Evolutionary conservation across 805 yeast genomes (phyloP).

Genomic region (Priceomyces haplophilus): DNA sequence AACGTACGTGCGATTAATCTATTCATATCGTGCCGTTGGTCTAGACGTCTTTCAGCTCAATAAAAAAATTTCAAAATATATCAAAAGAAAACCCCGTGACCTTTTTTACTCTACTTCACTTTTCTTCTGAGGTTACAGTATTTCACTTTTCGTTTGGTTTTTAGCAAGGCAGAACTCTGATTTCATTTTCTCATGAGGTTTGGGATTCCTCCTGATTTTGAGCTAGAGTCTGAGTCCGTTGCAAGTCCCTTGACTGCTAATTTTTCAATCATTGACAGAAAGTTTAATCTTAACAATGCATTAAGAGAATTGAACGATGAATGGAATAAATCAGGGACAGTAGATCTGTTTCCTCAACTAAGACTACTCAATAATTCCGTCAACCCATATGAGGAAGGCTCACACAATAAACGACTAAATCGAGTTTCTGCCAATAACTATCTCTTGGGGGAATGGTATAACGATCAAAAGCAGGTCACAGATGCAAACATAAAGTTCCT

Average conservation of each 20-base stretch:
- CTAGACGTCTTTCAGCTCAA: not conserved
- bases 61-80: slow-evolving; percentile 5
- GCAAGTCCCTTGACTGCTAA: slow-evolving; percentile 3
- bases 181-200: slow-evolving; percentile 18
- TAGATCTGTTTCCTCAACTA: not conserved
- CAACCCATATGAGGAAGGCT: not conserved
- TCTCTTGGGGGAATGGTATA: not conserved
- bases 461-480: not conserved
- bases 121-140: not conserved
- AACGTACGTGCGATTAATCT: slow-evolving; percentile 28
- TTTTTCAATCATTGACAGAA: not conserved
- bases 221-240: slow-evolving; percentile 11
- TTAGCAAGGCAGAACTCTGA: no score
- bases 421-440: not conserved
- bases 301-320: not conserved
- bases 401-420: not conserved
- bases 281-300: not conserved
- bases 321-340: not conserved
- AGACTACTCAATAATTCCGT: not conserved
- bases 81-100: not conserved
- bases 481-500: not conserved
- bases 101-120: slow-evolving; percentile 1
- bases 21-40: slow-evolving; percentile 9
- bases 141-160: no score
- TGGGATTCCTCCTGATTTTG: slow-evolving; percentile 26